Evolutionary conservation across 140 eudicot genomes (phyloP), one percentile per base, ranked within the genome.

Genomic region (Cichorium intybus): DNA sequence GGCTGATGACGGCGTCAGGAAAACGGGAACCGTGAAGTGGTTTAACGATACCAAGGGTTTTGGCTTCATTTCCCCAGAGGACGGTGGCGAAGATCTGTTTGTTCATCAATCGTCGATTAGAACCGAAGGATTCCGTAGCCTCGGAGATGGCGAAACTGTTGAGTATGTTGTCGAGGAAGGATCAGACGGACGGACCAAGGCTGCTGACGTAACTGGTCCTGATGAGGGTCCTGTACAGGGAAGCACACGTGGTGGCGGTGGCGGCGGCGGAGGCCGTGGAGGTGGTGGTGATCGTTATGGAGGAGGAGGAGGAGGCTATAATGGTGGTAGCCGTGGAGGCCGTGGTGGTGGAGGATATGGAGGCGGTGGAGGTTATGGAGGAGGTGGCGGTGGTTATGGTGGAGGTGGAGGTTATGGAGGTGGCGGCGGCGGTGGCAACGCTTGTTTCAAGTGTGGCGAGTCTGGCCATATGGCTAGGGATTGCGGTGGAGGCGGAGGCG

Each of bases 201-300:
- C 79, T 58, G 74, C 69, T 27, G 79, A 74, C 24, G 79, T 74
- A 3, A 74, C 79, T 10, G 79, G 79, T 49, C 79, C 79, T 18
- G 69, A 67, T 4, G 79, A 60, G 16, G 79, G 49, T 0, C 69
- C 79, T 17, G 74, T 74, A 3, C 79, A 74, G 53, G 79, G 74
- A 0, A 74, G 79, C 53, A 74, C 48, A 6, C 79, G 79, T 10
- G 79, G 79, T 0, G 79, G 78, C 1, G 78, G 79, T 10, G 78
- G 78, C 9, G 78, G 78, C 3, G 69, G 76, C 0, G 56, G 77
- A 0, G 57, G 70, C 1, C 16, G 77, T 5, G 60, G 71, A 0
- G 77, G 59, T 0, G 72, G 72, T 5, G 62, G 71, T 9, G 71
- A 35, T 51, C 35, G 62, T 9, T 34, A 33, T 11, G 61, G 61